Conservation (phyloP, 2,329 filamentous ascomycete genomes). For the Xylariaceae sp. region DNA sequence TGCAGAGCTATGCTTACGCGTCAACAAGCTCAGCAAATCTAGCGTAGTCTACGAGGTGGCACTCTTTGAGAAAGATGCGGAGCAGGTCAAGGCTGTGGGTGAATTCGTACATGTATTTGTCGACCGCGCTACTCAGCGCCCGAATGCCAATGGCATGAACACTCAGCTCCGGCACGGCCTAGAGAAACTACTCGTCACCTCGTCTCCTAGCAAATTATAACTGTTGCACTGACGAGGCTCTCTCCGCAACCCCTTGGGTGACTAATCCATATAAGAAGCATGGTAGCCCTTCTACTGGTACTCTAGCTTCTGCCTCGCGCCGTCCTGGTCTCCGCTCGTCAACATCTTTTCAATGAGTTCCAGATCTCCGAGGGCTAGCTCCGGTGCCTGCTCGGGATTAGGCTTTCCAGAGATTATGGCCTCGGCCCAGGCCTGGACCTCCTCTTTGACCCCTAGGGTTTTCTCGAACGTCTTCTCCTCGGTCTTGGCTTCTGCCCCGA, state of each 20-base stretch:
- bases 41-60: constrained; percentile 92
- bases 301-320: constrained; percentile 49
- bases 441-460: constrained; percentile 61
- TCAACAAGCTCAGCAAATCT: constrained; percentile 82
- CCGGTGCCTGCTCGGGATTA: constrained; percentile 59
- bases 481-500: constrained; percentile 46
- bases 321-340: constrained; percentile 53
- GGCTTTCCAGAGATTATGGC: constrained; percentile 54
- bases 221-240: not conserved
- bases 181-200: constrained; percentile 57
- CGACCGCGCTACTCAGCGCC: constrained; percentile 73
- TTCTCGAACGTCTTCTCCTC: constrained; percentile 56
- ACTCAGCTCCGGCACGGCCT: constrained; percentile 64
- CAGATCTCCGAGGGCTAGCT: constrained; percentile 67
- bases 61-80: constrained; percentile 77
- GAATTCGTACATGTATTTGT: constrained; percentile 90
- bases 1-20: constrained; percentile 80
- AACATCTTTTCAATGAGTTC: constrained; percentile 63
- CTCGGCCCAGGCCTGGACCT: constrained; percentile 67
- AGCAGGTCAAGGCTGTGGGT: constrained; percentile 81
- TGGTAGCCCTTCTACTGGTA: constrained; percentile 42
- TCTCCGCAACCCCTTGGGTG: not conserved
- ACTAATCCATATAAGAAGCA: not conserved
- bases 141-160: constrained; percentile 70
- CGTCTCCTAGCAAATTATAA: constrained; percentile 39